These are phyloP conservation scores for Penicillium thymicola DNA, from an alignment of 2,329 filamentous ascomycete species.

Conservation along the genomic window DNA sequence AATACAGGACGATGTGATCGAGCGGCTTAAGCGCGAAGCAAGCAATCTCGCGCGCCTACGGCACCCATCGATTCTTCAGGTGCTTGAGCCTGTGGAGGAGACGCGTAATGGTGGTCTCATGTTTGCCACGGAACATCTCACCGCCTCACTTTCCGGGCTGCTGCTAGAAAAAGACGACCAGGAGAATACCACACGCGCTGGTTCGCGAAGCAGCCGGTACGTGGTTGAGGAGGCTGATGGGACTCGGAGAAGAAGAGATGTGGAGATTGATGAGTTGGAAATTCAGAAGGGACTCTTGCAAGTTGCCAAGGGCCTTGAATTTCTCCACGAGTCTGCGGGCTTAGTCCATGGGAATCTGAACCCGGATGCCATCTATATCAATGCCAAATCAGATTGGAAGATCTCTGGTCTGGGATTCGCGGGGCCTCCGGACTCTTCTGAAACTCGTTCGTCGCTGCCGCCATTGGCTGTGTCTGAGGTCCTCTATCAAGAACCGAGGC, in stretches of 20 bases:
- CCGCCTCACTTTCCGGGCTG: constrained; percentile 77
- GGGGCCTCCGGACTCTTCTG: constrained; percentile 72
- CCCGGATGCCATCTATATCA: constrained; percentile 88
- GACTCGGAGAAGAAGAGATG: constrained; percentile 67
- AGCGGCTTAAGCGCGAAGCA: constrained; percentile 87
- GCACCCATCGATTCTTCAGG: constrained; percentile 86
- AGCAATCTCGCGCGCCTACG: constrained; percentile 81
- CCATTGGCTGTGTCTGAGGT: constrained; percentile 80
- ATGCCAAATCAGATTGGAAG: constrained; percentile 98
- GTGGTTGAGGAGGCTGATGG: constrained; percentile 77
- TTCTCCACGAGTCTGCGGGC: constrained; percentile 90
- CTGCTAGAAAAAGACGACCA: constrained; percentile 87
- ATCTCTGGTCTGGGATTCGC: constrained; percentile 91
- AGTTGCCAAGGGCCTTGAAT: constrained; percentile 89
- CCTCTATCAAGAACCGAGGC: constrained; percentile 76
- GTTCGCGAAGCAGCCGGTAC: constrained; percentile 71
- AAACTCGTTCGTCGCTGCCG: constrained; percentile 69
- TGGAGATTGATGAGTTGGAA: constrained; percentile 95
- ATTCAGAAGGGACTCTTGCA: constrained; percentile 95
- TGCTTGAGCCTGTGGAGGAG: constrained; percentile 93
- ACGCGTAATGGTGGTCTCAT: constrained; percentile 86
- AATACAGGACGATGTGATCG: constrained; percentile 82
- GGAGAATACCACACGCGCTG: constrained; percentile 65
- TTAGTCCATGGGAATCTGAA: constrained; percentile 93
- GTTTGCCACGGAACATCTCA: constrained; percentile 91